phyloP scores from a whole-genome alignment of 176 grass and related monocot genomes.

The Puccinellia tenuiflora region DNA sequence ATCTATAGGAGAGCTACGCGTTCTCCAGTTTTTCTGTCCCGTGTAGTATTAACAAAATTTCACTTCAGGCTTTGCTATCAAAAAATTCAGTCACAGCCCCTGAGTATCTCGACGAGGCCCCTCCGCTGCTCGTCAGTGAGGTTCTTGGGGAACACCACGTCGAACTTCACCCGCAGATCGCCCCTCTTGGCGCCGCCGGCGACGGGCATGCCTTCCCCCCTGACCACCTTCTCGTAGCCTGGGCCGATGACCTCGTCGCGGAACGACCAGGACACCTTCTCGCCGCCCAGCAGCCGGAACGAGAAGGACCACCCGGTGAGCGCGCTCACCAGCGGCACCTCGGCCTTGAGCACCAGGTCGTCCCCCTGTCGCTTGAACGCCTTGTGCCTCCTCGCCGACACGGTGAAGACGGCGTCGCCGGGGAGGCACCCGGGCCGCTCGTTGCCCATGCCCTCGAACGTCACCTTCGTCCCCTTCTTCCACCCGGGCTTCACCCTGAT shows the following conservation, averaged over 20 bases:
- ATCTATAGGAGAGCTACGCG: background rate
- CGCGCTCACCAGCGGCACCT: conserved; percentile 69
- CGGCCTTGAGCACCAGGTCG: conserved; percentile 78
- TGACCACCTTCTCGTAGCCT: conserved; percentile 72
- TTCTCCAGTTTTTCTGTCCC: background rate
- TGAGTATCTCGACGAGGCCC: conserved; percentile 54
- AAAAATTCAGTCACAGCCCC: conserved; percentile 37
- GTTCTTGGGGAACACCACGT: conserved; percentile 61
- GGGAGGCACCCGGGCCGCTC: conserved; percentile 67
- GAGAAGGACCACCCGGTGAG: conserved; percentile 77
- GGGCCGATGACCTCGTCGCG: conserved; percentile 72
- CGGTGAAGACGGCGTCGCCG: conserved; percentile 54
- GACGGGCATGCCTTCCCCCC: conserved; percentile 72
- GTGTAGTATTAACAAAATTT: conserved; percentile 27
- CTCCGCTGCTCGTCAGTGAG: conserved; percentile 54
- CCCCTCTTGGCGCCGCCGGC: conserved; percentile 41
- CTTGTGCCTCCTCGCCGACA: conserved; percentile 53
- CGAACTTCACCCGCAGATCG: conserved; percentile 68
- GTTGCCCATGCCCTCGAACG: conserved; percentile 54
- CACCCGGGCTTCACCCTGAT: conserved; percentile 70
- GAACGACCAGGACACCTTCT: conserved; percentile 62
- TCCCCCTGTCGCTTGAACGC: conserved; percentile 77
- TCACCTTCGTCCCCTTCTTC: conserved; percentile 71
- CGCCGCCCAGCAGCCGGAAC: conserved; percentile 58
- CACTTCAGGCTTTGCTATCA: background rate